Percentiles rank a stretch among this genome's conserved stretches.
Evolutionary conservation across 768 basidiomycete species (phyloP).

Genomic region (Boletus eberwhitei): DNA sequence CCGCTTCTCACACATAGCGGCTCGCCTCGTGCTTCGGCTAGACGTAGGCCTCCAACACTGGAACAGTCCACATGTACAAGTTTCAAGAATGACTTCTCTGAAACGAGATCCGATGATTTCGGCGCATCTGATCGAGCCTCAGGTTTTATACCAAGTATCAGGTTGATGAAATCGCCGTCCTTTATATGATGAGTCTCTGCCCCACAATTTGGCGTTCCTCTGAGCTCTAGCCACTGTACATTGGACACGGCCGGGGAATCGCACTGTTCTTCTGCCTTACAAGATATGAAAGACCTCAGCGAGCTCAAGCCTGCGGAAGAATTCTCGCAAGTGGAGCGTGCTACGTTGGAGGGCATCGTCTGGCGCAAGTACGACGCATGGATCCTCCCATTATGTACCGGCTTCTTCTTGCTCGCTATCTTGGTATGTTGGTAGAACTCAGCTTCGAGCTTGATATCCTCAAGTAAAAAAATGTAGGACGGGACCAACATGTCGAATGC

Average conservation of each 20-base stretch:
- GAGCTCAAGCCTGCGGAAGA: neutral
- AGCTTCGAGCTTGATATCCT: neutral
- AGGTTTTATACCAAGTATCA: neutral
- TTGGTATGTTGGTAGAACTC: constrained; percentile 36
- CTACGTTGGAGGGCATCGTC: constrained; percentile 34
- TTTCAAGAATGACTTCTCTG: no score
- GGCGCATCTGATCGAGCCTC: neutral
- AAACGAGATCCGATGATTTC: no score
- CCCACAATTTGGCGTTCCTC: neutral
- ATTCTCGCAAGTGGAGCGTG: constrained; percentile 5
- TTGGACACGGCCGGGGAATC: neutral
- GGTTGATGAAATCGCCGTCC: no score
- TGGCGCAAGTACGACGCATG: constrained; percentile 50
- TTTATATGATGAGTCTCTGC: neutral
- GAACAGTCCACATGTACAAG: no score
- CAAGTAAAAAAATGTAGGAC: constrained; percentile 22
- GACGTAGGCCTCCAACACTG: no score
- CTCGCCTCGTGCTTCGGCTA: no score
- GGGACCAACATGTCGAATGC: constrained; percentile 55
- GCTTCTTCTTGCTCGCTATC: constrained; percentile 50
- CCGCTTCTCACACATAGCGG: no score
- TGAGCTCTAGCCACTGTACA: neutral
- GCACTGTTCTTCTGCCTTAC: neutral
- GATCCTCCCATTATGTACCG: constrained; percentile 46
- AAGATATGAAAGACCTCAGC: neutral